Conservation (phyloP, 2,329 filamentous ascomycete species). For the Phaeosphaeria sp. region DNA sequence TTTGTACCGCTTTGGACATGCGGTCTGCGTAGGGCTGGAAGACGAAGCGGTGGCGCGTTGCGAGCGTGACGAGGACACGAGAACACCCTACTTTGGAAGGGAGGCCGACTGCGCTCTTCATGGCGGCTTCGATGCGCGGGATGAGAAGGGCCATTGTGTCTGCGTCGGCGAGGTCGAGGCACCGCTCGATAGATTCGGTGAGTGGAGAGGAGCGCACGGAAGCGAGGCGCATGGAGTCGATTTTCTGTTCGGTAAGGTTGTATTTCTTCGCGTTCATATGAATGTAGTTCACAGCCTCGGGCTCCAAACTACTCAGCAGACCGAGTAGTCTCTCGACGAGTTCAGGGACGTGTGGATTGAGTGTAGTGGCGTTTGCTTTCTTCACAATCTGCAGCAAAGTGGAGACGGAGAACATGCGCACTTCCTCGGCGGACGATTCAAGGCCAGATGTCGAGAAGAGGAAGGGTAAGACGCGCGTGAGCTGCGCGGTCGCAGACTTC, state of each 20-base stretch:
- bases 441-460: slow-evolving; percentile 86
- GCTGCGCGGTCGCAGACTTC: slow-evolving; percentile 77
- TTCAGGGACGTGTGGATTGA: slow-evolving; percentile 81
- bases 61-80: slow-evolving; percentile 82
- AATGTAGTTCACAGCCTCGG: slow-evolving; percentile 87
- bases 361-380: slow-evolving; percentile 75
- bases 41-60: slow-evolving; percentile 77
- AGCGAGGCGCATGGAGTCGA: slow-evolving; percentile 84
- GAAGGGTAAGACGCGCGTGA: slow-evolving; percentile 88
- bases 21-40: slow-evolving; percentile 77
- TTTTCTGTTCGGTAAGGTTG: slow-evolving; percentile 84
- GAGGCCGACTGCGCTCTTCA: slow-evolving; percentile 87
- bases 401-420: slow-evolving; percentile 78
- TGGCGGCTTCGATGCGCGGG: slow-evolving; percentile 74
- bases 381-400: slow-evolving; percentile 91
- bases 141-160: slow-evolving; percentile 77
- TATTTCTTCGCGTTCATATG: slow-evolving; percentile 86
- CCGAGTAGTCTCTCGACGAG: slow-evolving; percentile 83
- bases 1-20: slow-evolving; percentile 80
- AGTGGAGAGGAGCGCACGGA: slow-evolving; percentile 87
- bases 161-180: slow-evolving; percentile 82
- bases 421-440: slow-evolving; percentile 86
- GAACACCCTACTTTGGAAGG: slow-evolving; percentile 93
- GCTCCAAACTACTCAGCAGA: slow-evolving; percentile 86
- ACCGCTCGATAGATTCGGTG: slow-evolving; percentile 89